Evolutionary conservation across 2,329 filamentous ascomycete species (phyloP), one percentile per base, ranked within the genome.

Genomic region (Fusarium hainanense): DNA sequence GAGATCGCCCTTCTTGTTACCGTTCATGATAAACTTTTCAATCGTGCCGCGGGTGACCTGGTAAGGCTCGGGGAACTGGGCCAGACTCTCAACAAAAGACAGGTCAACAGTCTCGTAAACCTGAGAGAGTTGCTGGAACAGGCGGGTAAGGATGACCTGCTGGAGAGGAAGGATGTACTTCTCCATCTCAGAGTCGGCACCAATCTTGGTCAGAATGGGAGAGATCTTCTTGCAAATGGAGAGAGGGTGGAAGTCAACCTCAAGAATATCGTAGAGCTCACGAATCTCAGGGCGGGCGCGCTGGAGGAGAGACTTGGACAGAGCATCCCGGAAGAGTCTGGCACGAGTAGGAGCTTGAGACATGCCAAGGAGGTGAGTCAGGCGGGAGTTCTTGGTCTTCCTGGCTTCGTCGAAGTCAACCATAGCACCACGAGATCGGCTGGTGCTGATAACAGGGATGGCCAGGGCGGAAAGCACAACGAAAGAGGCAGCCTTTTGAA

Each of bases 21-120:
- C 96, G 82, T 99, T 99, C 96, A 99, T 99, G 87, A 99, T 98
- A 87, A 99, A 99, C 85, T 98, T 99, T 86, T 99, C 96, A 73
- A 99, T 97, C 67, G 93, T 97, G 72, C 91, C 90, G 56, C 92
- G 90, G 69, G 89, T 92, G 73, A 98, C 94, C 83, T 98, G 92
- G 88, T 97, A 98, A 43, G 96, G 93, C 79, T 97, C 94, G 12
- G 96, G 96, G 87, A 99, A 99, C 78, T 96, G 89, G 68, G 96
- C 96, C 57, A 99, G 91, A 77, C 93, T 91, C 80, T 97, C 92
- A 48, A 99, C 95, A 76, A 98, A 98, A 75, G 89, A 88, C 66
- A 99, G 88, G 80, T 98, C 94, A 59, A 99, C 95, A 47, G 96
- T 97, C 82, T 98, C 97, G 83, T 99, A 99, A 57, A 99, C 96